phyloP scores from a whole-genome alignment of 164 flowering plant genomes.

The Annona cherimola region DNA sequence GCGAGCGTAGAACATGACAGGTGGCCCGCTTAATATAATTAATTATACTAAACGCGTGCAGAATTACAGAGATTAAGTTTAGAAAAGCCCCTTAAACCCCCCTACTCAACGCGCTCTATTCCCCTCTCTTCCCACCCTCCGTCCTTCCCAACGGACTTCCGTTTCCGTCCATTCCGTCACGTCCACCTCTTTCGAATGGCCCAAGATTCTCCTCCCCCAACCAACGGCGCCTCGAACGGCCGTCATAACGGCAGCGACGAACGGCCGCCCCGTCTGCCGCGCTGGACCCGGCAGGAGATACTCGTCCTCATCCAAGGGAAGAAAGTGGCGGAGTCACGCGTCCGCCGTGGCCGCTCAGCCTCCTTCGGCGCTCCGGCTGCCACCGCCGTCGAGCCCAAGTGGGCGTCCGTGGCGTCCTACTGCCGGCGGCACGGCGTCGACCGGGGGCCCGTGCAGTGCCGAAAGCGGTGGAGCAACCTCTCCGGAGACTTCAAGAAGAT shows the following conservation, averaged over 20 bases:
- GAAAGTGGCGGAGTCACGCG: conserved; percentile 68
- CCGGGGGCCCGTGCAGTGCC: conserved; percentile 90
- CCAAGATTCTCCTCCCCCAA: background rate
- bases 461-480: conserved; percentile 92
- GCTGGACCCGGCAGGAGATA: conserved; percentile 95
- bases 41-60: background rate
- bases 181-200: background rate
- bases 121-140: background rate
- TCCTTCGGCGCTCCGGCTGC: conserved; percentile 31
- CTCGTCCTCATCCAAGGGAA: conserved; percentile 86
- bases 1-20: too few relatives aligned
- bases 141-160: background rate
- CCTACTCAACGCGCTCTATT: background rate
- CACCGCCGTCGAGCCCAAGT: conserved; percentile 62
- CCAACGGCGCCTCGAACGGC: conserved; percentile 8
- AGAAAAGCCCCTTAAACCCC: background rate
- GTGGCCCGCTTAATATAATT: too few relatives aligned
- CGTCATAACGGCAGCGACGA: conserved; percentile 12
- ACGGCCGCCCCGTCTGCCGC: conserved; percentile 65
- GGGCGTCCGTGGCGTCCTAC: conserved; percentile 84
- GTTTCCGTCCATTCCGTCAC: background rate
- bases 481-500: conserved; percentile 92
- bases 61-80: background rate
- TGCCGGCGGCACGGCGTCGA: conserved; percentile 77
- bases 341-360: conserved; percentile 30